These are phyloP conservation scores for Limonomyces culmigenus DNA, from an alignment of 1,284 basidiomycete species.

Conservation along the genomic window DNA sequence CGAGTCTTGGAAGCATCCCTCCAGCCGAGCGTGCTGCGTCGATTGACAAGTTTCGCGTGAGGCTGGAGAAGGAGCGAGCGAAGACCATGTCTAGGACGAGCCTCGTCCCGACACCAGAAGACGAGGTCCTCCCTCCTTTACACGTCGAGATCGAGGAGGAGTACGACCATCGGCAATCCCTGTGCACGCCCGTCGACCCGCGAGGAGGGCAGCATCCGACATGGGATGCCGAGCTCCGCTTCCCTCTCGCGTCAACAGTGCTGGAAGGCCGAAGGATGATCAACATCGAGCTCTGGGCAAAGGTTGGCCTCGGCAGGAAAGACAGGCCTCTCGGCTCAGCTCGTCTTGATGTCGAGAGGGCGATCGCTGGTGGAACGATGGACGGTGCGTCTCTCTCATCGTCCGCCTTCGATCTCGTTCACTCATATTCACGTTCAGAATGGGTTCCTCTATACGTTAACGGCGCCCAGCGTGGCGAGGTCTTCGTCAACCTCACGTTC, in stretches of 20 bases:
- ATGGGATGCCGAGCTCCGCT: slow-evolving; percentile 59
- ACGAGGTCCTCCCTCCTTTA: no score
- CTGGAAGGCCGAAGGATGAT: slow-evolving; percentile 33
- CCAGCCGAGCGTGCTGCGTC: no score
- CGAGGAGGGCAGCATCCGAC: slow-evolving; percentile 65
- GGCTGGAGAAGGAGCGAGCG: no score
- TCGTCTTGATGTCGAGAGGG: slow-evolving; percentile 47
- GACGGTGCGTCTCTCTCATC: slow-evolving; percentile 29
- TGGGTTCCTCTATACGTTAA: slow-evolving; percentile 1
- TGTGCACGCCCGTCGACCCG: slow-evolving; percentile 40
- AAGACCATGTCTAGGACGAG: no score
- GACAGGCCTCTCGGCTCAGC: no score
- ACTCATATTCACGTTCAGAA: no score
- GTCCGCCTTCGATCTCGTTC: no score
- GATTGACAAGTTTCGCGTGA: no score
- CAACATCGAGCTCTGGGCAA: slow-evolving; percentile 46
- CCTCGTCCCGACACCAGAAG: no score
- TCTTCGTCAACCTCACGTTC: slow-evolving; percentile 2
- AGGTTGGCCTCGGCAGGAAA: slow-evolving; percentile 48
- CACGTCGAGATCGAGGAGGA: no score
- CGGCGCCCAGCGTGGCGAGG: slow-evolving; percentile 1
- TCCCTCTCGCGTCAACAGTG: slow-evolving; percentile 31
- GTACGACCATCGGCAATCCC: no score
- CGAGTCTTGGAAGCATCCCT: no score
- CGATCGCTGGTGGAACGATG: slow-evolving; percentile 54